Evolutionary conservation across 495 filamentous ascomycete species (phyloP).

Genomic region (Talaromyces nanjingensis): DNA sequence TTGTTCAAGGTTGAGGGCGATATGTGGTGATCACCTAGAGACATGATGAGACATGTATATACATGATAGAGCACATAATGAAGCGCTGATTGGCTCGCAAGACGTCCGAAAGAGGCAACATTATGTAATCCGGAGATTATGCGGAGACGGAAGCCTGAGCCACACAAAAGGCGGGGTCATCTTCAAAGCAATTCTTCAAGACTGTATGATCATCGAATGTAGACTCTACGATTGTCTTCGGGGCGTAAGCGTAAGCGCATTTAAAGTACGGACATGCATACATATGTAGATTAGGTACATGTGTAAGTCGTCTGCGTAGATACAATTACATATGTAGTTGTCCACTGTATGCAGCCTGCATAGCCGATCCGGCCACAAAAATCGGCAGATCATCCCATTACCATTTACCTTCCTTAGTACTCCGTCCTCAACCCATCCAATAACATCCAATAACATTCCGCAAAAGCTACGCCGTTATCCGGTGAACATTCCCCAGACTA

Average conservation of each 20-base stretch:
- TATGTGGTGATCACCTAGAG: conserved; percentile 7
- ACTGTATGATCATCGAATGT: background rate
- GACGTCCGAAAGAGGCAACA: background rate
- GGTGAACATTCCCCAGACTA: background rate
- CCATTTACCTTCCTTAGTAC: background rate
- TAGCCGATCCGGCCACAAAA: background rate
- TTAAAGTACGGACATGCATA: too few relatives aligned
- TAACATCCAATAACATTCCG: background rate
- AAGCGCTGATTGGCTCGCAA: background rate
- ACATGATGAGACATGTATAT: background rate
- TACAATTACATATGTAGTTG: background rate
- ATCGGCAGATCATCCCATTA: background rate
- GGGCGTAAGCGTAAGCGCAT: too few relatives aligned
- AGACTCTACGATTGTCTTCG: too few relatives aligned
- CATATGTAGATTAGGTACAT: too few relatives aligned
- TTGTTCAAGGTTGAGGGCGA: conserved; percentile 47
- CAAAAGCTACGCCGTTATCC: background rate
- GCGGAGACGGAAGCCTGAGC: background rate
- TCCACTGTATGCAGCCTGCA: background rate
- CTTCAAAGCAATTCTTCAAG: background rate
- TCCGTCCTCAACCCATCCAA: background rate
- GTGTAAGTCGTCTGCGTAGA: background rate
- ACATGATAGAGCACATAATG: background rate
- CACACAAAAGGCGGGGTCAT: background rate
- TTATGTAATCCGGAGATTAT: background rate